Percentiles rank a stretch among this genome's conserved stretches.
Conservation (phyloP, 78 protist species). For the Diacronema lutheri region DNA sequence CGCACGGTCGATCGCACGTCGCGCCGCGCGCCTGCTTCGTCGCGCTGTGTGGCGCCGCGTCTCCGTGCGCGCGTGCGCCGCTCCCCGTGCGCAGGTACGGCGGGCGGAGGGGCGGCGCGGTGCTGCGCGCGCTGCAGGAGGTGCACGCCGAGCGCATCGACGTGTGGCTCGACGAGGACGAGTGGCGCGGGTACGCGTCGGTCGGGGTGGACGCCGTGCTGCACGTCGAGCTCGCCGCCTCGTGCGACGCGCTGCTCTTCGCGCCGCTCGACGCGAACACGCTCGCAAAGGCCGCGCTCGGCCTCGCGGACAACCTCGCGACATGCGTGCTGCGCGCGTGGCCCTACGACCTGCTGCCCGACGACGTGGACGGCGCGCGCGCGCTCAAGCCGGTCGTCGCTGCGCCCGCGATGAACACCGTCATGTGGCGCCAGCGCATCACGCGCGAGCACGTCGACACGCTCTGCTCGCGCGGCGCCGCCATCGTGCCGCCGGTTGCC, state of each 20-base stretch:
- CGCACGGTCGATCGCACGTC: neutral
- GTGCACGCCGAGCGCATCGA: neutral
- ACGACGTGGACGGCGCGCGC: slow-evolving; percentile 68
- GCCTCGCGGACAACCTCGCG: slow-evolving; percentile 81
- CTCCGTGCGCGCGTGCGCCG: too few species aligned
- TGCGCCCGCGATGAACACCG: slow-evolving; percentile 92
- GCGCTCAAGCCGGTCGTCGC: slow-evolving; percentile 69
- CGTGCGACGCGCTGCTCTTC: slow-evolving; percentile 63
- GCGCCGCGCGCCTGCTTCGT: too few species aligned
- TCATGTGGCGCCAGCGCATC: slow-evolving; percentile 88
- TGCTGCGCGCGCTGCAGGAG: neutral
- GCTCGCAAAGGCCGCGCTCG: slow-evolving; percentile 77
- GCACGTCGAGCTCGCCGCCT: slow-evolving; percentile 53
- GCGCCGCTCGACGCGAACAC: slow-evolving; percentile 92
- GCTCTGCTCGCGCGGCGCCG: neutral
- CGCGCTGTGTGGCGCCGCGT: too few species aligned
- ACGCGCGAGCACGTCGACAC: slow-evolving; percentile 60
- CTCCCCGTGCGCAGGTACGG: neutral
- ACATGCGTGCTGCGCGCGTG: slow-evolving; percentile 79
- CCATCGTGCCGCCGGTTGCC: slow-evolving; percentile 61
- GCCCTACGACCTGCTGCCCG: slow-evolving; percentile 40
- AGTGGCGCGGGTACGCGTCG: slow-evolving; percentile 55
- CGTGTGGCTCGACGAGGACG: slow-evolving; percentile 29
- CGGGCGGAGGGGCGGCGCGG: neutral
- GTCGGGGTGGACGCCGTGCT: slow-evolving; percentile 58